Evolutionary conservation across 1,284 basidiomycete species (phyloP).

Genomic region (Cryptococcus floricola): DNA sequence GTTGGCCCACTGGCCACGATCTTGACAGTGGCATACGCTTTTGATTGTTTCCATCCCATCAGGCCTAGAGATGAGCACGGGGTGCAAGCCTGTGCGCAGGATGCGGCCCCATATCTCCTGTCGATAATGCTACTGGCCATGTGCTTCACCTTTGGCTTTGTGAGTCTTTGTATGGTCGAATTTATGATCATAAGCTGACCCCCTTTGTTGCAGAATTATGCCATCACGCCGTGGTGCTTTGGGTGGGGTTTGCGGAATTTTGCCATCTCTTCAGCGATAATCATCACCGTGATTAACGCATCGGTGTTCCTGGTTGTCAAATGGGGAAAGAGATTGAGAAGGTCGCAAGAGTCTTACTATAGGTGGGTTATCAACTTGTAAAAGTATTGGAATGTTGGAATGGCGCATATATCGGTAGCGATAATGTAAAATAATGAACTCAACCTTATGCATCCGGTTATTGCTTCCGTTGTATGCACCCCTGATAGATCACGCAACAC

Average conservation of each 20-base stretch:
- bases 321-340: conserved; percentile 18
- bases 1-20: conserved; percentile 20
- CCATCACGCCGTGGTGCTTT: conserved; percentile 25
- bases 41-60: conserved; percentile 23
- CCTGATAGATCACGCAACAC: no score
- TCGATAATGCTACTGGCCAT: conserved; percentile 10
- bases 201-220: conserved; percentile 11
- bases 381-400: not conserved
- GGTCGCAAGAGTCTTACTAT: conserved; percentile 9
- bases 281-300: conserved; percentile 17
- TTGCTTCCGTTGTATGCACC: no score
- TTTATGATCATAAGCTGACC: not conserved
- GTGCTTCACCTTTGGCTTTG: conserved; percentile 20
- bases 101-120: conserved; percentile 18
- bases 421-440: no score
- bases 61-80: conserved; percentile 8
- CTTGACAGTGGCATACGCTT: conserved; percentile 19
- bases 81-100: conserved; percentile 13
- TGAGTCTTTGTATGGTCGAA: conserved; percentile 4
- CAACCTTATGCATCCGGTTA: no score
- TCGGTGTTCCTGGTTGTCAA: conserved; percentile 11
- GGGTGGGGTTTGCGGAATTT: conserved; percentile 16
- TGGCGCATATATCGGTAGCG: no score
- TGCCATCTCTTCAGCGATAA: conserved; percentile 14
- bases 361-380: conserved; percentile 16